Evolutionary conservation across 108 stramenopile species (phyloP), one percentile per base, ranked within the genome.

Genomic region (Skeletonema costatum): DNA sequence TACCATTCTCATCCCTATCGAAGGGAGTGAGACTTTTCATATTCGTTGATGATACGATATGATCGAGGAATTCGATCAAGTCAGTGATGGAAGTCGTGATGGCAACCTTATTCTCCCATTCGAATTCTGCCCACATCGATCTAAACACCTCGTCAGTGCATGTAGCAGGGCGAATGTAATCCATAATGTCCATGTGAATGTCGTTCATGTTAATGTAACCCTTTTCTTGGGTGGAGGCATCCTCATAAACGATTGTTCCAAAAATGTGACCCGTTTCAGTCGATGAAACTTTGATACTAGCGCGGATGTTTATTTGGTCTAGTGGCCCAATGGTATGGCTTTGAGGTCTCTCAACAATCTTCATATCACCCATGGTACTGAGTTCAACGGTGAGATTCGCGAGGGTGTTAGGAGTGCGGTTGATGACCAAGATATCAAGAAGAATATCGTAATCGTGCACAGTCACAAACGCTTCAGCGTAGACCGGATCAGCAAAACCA

Each of bases 71-170:
- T 25, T 89, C 96, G 58, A 89, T 80, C 65, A 99, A 74, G 65
- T 92, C 93, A 39, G 90, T 82, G 66, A 99, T 98, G 73, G 92
- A 87, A 36, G 95, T 98, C 11, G 91, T 84, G 73, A 95, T 89
- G 53, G 94, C 93, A 64, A 98, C 99, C 89, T 99, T 99, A 87
- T 99, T 99, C 78, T 99, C 99, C 99, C 99, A 99, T 87, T 99
- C 99, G 70, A 99, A 99, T 81, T 99, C 98, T 17, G 98, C 99
- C 99, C 99, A 99, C 98, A 99, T 98, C 31, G 86, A 79, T 44
- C 99, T 91, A 89, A 99, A 99, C 12, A 90, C 90, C 66, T 98
- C 98, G 80, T 98, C 97, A 61, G 90, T 90, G 85, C 97, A 98
- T 59, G 90, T 87, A 10, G 98, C 99, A 29, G 98, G 98, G 41